Base-by-base conservation (phyloP, 2,329 filamentous ascomycete genomes). In the Epichloe uncinata region DNA sequence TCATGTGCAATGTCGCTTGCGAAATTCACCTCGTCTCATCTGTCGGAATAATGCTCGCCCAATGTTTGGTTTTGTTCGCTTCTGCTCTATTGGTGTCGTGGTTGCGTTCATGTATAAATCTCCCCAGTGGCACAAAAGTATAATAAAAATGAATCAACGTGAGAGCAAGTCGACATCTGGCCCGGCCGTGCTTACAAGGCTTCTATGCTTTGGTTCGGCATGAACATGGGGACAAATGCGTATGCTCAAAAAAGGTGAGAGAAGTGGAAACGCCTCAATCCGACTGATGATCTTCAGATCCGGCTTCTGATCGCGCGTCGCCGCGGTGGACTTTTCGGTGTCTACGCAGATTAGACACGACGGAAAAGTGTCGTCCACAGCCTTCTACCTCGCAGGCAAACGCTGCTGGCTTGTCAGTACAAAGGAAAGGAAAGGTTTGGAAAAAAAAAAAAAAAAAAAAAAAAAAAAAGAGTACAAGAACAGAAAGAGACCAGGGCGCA, bases 331-430 rank as follows among this genome's bases (percentile, higher is more conserved):
- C 91, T 71, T 97, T 97, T 64, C 88, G 85, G 70, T 98, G 93
- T 60, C 93, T 79, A 56, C 93, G 83, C 50, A 97, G 73, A 66
- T 98, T 98, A 42, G 90, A 96, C 20, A 97, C 93, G 26, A 97
- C 93, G 0, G 91, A 97, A 68, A 98, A 97, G 62, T 95, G 87
- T 59, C 93, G 84, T 38, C 91, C 91, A 63, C 93, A 98, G 45
- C 90, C 90, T 63, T 95, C 88, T 50, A 95, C 87, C 60, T 96
- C 88, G 63, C 93, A 97, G 22, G 84, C 84, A 63, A 95, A 97
- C 57, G 93, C 90, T 96, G 48, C 38, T 46, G 7, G 35, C 3
- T 15, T 22, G 42, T 50, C 18, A 41, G 57, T 45, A 54, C 48
- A 45, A 5, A 20, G 5, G 6, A 2, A 30, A 26, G 26, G 3